A percentile compares a stretch with the other conserved stretches of the same genome.
Conservation (phyloP, 2,329 filamentous ascomycete genomes). For the Aspergillus proliferans region DNA sequence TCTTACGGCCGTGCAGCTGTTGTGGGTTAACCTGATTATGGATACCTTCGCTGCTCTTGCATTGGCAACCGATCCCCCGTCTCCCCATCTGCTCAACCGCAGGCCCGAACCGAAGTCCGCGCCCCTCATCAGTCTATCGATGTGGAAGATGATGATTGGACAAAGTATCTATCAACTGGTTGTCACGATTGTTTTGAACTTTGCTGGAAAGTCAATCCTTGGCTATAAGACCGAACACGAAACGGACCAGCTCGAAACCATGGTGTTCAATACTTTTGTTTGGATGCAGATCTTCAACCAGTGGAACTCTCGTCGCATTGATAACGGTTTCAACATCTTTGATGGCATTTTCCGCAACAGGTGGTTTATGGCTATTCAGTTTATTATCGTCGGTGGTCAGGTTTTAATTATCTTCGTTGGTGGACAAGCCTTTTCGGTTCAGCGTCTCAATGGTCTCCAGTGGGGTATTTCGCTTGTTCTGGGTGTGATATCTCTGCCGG, state of each 20-base stretch:
- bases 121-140: conserved; percentile 41
- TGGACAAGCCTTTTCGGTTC: conserved; percentile 60
- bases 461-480: conserved; percentile 67
- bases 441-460: conserved; percentile 55
- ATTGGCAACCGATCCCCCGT: conserved; percentile 58
- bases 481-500: conserved; percentile 60
- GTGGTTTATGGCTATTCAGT: conserved; percentile 56
- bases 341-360: conserved; percentile 37
- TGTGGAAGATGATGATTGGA: conserved; percentile 44
- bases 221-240: conserved; percentile 16
- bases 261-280: conserved; percentile 42
- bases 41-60: conserved; percentile 62
- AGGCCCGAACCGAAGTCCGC: conserved; percentile 42
- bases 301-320: conserved; percentile 42
- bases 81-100: conserved; percentile 52
- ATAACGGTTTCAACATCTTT: conserved; percentile 41
- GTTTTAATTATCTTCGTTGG: conserved; percentile 67
- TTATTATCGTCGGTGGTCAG: conserved; percentile 63
- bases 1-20: conserved; percentile 59
- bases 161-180: conserved; percentile 39
- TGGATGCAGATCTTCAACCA: conserved; percentile 48
- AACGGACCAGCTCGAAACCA: conserved; percentile 25
- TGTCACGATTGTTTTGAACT: conserved; percentile 42
- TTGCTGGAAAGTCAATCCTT: conserved; percentile 34
- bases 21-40: conserved; percentile 67